Evolutionary conservation across 306 rosid species (phyloP).

Genomic region (Potentilla sterilis): DNA sequence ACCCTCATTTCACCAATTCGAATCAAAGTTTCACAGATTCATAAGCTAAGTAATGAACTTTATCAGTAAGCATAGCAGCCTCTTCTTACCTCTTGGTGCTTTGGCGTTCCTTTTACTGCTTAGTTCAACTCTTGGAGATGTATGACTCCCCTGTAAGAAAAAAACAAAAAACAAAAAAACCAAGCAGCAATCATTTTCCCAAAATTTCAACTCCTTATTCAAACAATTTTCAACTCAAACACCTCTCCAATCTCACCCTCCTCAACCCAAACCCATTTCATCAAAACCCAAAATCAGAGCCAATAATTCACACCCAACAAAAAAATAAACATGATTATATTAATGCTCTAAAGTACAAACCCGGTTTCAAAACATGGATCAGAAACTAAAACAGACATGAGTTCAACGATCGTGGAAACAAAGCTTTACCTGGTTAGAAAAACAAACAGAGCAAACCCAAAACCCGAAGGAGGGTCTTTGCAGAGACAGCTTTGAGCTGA

Average conservation of each 20-base stretch:
- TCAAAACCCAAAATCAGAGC: conserved; percentile 9
- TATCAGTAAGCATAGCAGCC: neutral
- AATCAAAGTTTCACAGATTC: neutral
- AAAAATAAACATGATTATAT: neutral
- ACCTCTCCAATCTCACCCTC: neutral
- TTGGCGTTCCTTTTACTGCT: neutral
- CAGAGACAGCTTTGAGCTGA: neutral
- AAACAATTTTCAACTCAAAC: neutral
- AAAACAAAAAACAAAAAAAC: neutral
- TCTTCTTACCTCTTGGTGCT: neutral
- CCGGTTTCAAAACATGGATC: neutral
- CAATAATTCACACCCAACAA: neutral
- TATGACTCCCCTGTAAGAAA: neutral
- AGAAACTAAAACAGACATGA: neutral
- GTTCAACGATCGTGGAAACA: neutral
- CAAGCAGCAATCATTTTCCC: neutral
- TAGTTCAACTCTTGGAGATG: neutral
- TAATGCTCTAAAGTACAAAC: neutral
- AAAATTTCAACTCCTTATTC: neutral
- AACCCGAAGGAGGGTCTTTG: neutral
- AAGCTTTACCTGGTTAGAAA: conserved; percentile 17
- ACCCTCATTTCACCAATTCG: neutral
- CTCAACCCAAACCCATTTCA: neutral
- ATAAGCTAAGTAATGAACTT: neutral
- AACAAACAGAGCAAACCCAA: neutral